Base-by-base conservation (phyloP, 495 filamentous ascomycete species). In the Talaromyces adpressus region DNA sequence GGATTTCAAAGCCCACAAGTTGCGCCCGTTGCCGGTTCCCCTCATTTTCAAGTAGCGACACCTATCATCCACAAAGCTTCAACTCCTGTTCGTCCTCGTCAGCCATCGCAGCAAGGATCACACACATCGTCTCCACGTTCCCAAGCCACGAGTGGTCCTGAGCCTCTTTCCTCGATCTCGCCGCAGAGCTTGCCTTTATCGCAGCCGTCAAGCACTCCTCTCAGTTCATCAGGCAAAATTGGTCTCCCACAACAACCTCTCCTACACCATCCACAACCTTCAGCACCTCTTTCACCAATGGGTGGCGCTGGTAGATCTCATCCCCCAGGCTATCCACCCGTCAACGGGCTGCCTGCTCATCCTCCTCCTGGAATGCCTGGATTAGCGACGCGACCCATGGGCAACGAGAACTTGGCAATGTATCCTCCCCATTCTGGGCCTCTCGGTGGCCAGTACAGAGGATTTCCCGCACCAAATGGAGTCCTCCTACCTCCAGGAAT, bases 51-150 rank as follows among this genome's bases (percentile, higher is more conserved):
- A 30, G 81, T 90, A 65, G 88, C 91, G 22, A 93, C 90, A 5
- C 93, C 94, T 5, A 86, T 85, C 41, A 75, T 95, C 47, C 89
- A 93, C 1, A 97, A 97, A 72, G 85, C 86, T 49, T 84, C 91
- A 4, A 93, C 91, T 23, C 90, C 92, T 14, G 87, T 83, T 63
- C 88, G 89, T 53, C 79, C 84, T 36, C 86, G 92, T 18, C 91
- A 92, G 62, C 69, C 84, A 25, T 96, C 93, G 14, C 90, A 93
- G 61, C 91, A 96, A 72, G 91, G 85, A 32, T 89, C 90, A 23
- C 85, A 84, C 70, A 82, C 74, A 49, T 90, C 85, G 8, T 90
- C 89, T 57, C 89, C 85, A 52, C 73, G 77, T 14, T 80, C 79
- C 6, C 77, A 81, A 58, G 64, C 77, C 18, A 71, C 71, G 14